Conservation (phyloP, 73 alveolate species). For the Vitrella brassicaformis region DNA sequence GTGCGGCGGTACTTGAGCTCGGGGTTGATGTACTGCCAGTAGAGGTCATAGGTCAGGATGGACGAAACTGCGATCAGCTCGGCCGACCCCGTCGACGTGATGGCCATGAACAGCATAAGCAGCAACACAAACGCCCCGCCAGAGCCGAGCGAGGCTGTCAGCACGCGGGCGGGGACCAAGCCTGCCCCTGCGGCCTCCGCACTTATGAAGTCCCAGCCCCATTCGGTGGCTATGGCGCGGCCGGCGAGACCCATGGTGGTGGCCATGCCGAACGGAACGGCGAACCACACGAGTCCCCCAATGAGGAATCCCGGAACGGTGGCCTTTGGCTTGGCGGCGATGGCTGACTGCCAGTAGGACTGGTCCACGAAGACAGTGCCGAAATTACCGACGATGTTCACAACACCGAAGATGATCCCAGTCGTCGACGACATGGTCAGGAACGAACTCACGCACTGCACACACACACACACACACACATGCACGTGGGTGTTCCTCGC, state of each 20-base stretch:
- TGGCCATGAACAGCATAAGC: slow-evolving; percentile 28
- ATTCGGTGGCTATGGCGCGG: slow-evolving; percentile 9
- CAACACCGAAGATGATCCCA: slow-evolving; percentile 18
- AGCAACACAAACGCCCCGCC: not conserved
- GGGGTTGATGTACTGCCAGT: no score
- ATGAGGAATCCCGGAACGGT: slow-evolving; percentile 21
- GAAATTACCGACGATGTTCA: slow-evolving; percentile 27
- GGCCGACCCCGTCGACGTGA: slow-evolving; percentile 27
- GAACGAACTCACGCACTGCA: slow-evolving; percentile 11
- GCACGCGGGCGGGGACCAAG: slow-evolving; percentile 15
- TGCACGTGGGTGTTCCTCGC: no score
- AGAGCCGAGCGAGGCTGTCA: not conserved
- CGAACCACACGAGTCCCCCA: slow-evolving; percentile 33
- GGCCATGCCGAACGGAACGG: slow-evolving; percentile 26
- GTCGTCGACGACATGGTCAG: slow-evolving; percentile 15
- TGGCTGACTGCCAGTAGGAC: slow-evolving; percentile 31
- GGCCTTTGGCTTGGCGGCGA: slow-evolving; percentile 21
- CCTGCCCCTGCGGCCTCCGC: slow-evolving; percentile 7
- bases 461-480: no score
- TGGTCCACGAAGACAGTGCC: slow-evolving; percentile 38
- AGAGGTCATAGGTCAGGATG: slow-evolving; percentile 21
- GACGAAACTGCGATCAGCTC: slow-evolving; percentile 32
- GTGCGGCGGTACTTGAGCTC: no score
- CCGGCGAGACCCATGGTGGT: slow-evolving; percentile 20
- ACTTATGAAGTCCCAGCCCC: not conserved